These are phyloP conservation scores for Kalaharituber pfeilii DNA, from an alignment of 2,329 filamentous ascomycete species.

Conservation along the genomic window DNA sequence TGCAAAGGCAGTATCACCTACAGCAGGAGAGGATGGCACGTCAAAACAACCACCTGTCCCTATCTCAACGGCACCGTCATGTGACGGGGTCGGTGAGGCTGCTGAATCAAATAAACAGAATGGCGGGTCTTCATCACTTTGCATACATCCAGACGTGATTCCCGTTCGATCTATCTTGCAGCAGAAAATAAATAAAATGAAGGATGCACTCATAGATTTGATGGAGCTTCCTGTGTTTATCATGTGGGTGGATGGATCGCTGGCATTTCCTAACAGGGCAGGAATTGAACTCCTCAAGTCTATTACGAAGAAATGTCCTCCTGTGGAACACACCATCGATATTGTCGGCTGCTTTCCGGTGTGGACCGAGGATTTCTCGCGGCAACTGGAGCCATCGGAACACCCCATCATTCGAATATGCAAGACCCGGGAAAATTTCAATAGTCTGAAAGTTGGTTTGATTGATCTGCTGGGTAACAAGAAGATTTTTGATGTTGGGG, in stretches of 20 bases:
- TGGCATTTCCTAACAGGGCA: constrained; percentile 56
- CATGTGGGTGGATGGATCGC: constrained; percentile 65
- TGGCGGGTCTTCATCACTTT: constrained; percentile 43
- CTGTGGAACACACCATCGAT: constrained; percentile 26
- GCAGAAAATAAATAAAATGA: constrained; percentile 54
- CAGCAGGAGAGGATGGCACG: background rate
- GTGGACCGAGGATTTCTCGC: constrained; percentile 50
- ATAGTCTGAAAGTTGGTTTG: constrained; percentile 39
- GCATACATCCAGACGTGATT: constrained; percentile 43
- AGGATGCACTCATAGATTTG: constrained; percentile 59
- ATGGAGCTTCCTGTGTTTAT: constrained; percentile 55
- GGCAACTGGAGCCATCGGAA: constrained; percentile 39
- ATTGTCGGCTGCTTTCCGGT: constrained; percentile 43
- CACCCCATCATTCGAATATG: constrained; percentile 38
- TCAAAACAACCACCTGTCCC: constrained; percentile 4
- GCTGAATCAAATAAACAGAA: constrained; percentile 47
- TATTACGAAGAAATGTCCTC: constrained; percentile 8
- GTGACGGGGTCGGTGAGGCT: constrained; percentile 28
- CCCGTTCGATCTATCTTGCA: constrained; percentile 28
- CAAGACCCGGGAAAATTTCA: constrained; percentile 6
- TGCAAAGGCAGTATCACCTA: background rate
- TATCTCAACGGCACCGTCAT: constrained; percentile 12
- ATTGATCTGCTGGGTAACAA: constrained; percentile 37
- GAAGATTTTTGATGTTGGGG: constrained; percentile 46
- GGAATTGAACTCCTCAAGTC: constrained; percentile 24